These are phyloP conservation scores for Stemphylium vesicarium DNA, from an alignment of 2,329 filamentous ascomycete genomes.

Conservation along the genomic window DNA sequence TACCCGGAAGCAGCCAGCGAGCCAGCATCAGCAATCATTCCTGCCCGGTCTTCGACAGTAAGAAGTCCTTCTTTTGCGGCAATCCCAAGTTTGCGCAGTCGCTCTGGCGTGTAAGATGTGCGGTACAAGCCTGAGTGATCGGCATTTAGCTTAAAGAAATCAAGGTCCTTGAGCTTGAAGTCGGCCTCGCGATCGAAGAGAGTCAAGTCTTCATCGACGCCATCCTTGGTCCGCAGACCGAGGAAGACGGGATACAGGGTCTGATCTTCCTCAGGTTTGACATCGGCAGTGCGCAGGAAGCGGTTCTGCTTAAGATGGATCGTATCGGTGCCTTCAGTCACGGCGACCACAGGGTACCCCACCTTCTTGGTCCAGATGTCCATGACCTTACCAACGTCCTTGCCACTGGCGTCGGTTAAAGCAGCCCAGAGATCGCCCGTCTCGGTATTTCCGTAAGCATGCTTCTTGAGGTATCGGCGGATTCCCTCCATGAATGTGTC, in stretches of 20 bases:
- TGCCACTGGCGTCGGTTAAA: conserved; percentile 85
- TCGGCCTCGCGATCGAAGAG: conserved; percentile 74
- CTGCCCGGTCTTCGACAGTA: conserved; percentile 87
- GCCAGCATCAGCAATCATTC: conserved; percentile 89
- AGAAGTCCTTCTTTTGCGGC: conserved; percentile 82
- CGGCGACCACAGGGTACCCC: conserved; percentile 87
- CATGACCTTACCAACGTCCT: conserved; percentile 89
- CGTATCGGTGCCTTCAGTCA: conserved; percentile 75
- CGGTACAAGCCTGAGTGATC: conserved; percentile 93
- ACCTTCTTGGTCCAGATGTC: conserved; percentile 97
- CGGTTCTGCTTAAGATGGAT: conserved; percentile 94
- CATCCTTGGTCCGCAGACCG: conserved; percentile 81
- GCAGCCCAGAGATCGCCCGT: conserved; percentile 91
- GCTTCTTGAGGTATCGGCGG: conserved; percentile 88
- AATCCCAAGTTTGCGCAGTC: conserved; percentile 84
- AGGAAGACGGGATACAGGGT: conserved; percentile 90
- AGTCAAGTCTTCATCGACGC: conserved; percentile 77
- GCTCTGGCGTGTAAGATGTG: conserved; percentile 83
- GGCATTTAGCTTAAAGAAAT: conserved; percentile 97
- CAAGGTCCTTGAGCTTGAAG: conserved; percentile 77
- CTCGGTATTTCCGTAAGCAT: conserved; percentile 94
- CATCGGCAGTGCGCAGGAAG: conserved; percentile 89
- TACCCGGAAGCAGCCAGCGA: conserved; percentile 89
- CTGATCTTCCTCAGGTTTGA: conserved; percentile 90
- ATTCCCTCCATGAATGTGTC: conserved; percentile 93